A percentile compares a stretch with the other conserved stretches of the same genome.
phyloP scores from a whole-genome alignment of 2,329 filamentous ascomycete species.

The Ceratocystis diversiconidia region DNA sequence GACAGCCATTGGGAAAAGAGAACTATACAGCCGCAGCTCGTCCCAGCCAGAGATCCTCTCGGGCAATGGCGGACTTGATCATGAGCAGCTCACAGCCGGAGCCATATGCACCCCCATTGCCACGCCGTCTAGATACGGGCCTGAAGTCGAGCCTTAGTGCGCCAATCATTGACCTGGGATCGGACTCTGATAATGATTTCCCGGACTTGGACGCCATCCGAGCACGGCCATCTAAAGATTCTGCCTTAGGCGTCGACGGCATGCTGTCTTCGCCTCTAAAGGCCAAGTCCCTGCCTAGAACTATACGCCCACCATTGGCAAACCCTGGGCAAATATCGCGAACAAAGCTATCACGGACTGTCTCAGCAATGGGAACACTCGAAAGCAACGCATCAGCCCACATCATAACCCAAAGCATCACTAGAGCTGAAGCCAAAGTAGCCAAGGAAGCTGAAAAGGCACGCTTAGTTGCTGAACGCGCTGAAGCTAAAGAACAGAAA shows the following conservation, averaged over 20 bases:
- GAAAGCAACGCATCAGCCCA: neutral
- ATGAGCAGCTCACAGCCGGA: conserved; percentile 10
- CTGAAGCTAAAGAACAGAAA: neutral
- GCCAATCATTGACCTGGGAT: neutral
- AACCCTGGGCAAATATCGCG: neutral
- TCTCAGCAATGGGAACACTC: neutral
- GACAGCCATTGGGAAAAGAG: neutral
- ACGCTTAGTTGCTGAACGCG: conserved; percentile 26
- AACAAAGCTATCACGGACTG: neutral
- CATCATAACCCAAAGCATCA: neutral
- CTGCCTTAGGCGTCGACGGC: neutral
- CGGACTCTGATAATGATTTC: conserved; percentile 6
- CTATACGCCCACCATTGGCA: neutral
- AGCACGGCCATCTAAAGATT: neutral
- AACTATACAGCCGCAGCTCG: neutral
- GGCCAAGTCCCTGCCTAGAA: neutral
- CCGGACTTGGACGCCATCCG: neutral
- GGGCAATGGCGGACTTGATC: neutral
- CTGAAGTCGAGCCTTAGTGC: conserved; percentile 5
- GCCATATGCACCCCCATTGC: neutral
- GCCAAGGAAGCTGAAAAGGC: conserved; percentile 42
- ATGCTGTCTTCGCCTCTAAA: neutral
- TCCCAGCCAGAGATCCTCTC: neutral
- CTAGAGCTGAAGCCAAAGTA: neutral
- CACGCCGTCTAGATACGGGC: neutral